Evolutionary conservation across 1,139 yeast species (phyloP), one percentile per base, ranked within the genome.

Genomic region (Scheffersomyces segobiensis): DNA sequence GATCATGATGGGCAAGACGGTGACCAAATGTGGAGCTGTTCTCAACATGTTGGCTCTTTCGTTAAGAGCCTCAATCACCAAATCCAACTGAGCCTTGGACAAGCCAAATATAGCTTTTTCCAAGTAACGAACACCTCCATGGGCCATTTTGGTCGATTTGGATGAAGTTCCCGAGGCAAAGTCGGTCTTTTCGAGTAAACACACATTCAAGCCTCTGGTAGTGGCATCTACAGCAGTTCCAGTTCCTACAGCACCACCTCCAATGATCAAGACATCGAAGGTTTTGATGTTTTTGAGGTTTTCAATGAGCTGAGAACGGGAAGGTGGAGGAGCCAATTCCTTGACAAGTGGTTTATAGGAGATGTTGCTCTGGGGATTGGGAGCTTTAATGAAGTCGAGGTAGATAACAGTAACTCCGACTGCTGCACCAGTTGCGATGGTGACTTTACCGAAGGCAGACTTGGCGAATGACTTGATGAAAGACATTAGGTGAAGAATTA

Each of bases 171-270:
- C 98, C 14, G 93, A 81, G 12, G 97, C 96, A 71, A 89, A 93
- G 77, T 93, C 98, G 64, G 86, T 87, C 70, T 89, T 88, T 75
- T 93, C 98, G 62, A 93, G 83, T 60, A 93, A 75, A 58, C 96
- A 92, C 53, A 93, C 97, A 70, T 91, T 90, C 65, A 93, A 84
- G 48, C 98, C 98, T 73, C 98, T 84, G 49, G 97, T 86, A 21
- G 90, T 86, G 48, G 98, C 98, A 75, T 93, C 98, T 54, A 93
- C 80, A 1, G 98, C 98, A 54, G 93, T 86, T 58, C 98, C 98
- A 7, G 97, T 80, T 63, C 98, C 98, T 20, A 96, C 88, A 49
- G 98, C 98, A 72, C 98, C 98, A 64, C 97, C 98, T 59, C 98
- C 98, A 64, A 93, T 87, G 63, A 93, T 82, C 64, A 93, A 76